phyloP scores from a whole-genome alignment of 2,329 filamentous ascomycete genomes.

The Aspergillus phoenicis region DNA sequence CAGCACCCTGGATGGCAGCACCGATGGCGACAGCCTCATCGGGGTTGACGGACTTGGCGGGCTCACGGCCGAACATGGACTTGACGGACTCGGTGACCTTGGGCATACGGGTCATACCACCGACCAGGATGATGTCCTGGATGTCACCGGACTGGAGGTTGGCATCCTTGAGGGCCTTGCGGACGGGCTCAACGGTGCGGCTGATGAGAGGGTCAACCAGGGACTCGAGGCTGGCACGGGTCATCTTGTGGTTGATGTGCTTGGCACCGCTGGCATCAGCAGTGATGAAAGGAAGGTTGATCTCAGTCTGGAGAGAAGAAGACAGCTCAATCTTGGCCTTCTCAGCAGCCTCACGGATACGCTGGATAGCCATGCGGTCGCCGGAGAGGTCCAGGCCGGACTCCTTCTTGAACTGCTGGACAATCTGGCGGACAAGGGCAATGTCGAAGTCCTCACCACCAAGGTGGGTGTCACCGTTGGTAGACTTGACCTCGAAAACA shows the following conservation, averaged over 20 bases:
- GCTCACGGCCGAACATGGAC: slow-evolving; percentile 93
- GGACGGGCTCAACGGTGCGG: slow-evolving; percentile 86
- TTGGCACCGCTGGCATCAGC: slow-evolving; percentile 93
- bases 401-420: slow-evolving; percentile 95
- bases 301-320: slow-evolving; percentile 91
- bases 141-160: slow-evolving; percentile 89
- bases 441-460: slow-evolving; percentile 99
- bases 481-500: slow-evolving; percentile 98
- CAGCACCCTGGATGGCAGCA: slow-evolving; percentile 95
- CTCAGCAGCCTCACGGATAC: slow-evolving; percentile 97
- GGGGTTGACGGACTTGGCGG: slow-evolving; percentile 97
- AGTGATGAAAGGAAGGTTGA: slow-evolving; percentile 98
- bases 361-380: slow-evolving; percentile 98
- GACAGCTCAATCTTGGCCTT: slow-evolving; percentile 99
- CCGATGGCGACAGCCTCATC: slow-evolving; percentile 98
- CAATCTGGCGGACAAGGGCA: slow-evolving; percentile 86
- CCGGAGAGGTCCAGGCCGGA: slow-evolving; percentile 84
- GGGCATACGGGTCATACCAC: slow-evolving; percentile 99
- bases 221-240: slow-evolving; percentile 86
- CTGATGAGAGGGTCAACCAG: slow-evolving; percentile 87
- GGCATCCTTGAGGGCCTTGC: slow-evolving; percentile 96
- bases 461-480: slow-evolving; percentile 97
- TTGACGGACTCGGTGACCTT: slow-evolving; percentile 97
- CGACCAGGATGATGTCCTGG: slow-evolving; percentile 95
- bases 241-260: slow-evolving; percentile 97